Conservation (phyloP, 176 grass and related monocot species). For the Eleusine coracana region DNA sequence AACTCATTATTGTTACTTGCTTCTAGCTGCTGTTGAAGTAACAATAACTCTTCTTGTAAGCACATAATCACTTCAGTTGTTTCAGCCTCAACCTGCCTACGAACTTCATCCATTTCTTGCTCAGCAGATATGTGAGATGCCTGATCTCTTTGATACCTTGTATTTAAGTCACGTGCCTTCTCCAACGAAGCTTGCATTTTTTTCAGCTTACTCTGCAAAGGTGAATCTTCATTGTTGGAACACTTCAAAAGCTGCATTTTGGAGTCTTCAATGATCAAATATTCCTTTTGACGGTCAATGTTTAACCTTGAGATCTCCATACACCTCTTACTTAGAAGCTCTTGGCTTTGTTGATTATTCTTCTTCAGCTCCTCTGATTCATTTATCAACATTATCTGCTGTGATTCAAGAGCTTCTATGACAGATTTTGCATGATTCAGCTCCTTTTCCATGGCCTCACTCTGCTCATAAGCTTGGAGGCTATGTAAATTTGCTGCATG, state of each 20-base stretch:
- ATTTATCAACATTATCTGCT: conserved; percentile 77
- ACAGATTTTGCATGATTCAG: conserved; percentile 64
- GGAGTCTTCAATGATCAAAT: conserved; percentile 44
- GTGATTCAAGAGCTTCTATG: conserved; percentile 81
- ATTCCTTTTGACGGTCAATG: conserved; percentile 39
- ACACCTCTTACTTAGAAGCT: conserved; percentile 44
- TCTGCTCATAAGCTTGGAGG: conserved; percentile 37
- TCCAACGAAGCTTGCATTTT: conserved; percentile 95
- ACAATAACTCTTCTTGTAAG: conserved; percentile 79
- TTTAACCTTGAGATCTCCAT: conserved; percentile 55
- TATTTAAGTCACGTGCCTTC: conserved; percentile 64
- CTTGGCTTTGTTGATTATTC: conserved; percentile 40
- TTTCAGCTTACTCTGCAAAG: conserved; percentile 81
- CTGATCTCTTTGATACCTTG: conserved; percentile 62
- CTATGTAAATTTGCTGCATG: conserved; percentile 46
- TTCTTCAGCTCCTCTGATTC: conserved; percentile 69
- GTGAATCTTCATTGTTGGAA: conserved; percentile 76
- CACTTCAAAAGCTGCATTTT: conserved; percentile 51
- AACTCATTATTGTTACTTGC: conserved; percentile 56
- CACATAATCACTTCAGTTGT: conserved; percentile 94
- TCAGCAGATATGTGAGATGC: conserved; percentile 70
- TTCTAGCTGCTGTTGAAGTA: conserved; percentile 62
- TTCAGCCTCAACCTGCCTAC: conserved; percentile 88
- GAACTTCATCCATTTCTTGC: conserved; percentile 90
- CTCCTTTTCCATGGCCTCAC: conserved; percentile 54